These are phyloP conservation scores for Pseudocercospora eumusae DNA, from an alignment of 2,329 filamentous ascomycete species.

Conservation along the genomic window DNA sequence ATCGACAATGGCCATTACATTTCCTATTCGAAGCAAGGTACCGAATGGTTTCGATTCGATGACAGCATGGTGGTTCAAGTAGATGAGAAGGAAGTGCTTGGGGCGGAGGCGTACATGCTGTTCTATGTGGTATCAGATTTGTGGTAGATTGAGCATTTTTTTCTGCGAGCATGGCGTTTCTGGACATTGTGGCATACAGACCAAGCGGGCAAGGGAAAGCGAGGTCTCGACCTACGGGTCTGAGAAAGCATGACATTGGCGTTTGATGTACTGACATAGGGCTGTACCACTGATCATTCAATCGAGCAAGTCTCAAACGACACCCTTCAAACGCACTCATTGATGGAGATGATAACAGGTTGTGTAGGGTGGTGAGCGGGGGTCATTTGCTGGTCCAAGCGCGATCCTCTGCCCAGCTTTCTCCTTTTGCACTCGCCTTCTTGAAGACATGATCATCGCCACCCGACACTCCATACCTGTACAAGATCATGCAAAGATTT, in stretches of 20 bases:
- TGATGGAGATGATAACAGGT: no score
- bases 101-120: constrained; percentile 82
- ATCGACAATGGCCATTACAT: constrained; percentile 92
- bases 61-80: constrained; percentile 89
- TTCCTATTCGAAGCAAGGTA: constrained; percentile 80
- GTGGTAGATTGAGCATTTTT: constrained; percentile 1
- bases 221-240: not conserved
- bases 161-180: not conserved
- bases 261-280: constrained; percentile 4
- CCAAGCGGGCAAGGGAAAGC: not conserved
- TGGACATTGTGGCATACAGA: not conserved
- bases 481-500: constrained; percentile 1
- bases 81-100: constrained; percentile 79
- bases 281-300: no score
- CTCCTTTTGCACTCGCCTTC: constrained; percentile 1
- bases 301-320: no score
- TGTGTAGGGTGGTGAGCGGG: not conserved
- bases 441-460: constrained; percentile 8
- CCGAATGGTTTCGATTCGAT: constrained; percentile 94
- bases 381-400: not conserved
- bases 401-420: not conserved
- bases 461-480: not conserved
- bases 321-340: no score
- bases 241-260: constrained; percentile 1
- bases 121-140: constrained; percentile 63